A percentile compares a stretch with the other conserved stretches of the same genome.
Evolutionary conservation across 768 basidiomycete genomes (phyloP).

Genomic region (Leucocoprinus birnbaumii): DNA sequence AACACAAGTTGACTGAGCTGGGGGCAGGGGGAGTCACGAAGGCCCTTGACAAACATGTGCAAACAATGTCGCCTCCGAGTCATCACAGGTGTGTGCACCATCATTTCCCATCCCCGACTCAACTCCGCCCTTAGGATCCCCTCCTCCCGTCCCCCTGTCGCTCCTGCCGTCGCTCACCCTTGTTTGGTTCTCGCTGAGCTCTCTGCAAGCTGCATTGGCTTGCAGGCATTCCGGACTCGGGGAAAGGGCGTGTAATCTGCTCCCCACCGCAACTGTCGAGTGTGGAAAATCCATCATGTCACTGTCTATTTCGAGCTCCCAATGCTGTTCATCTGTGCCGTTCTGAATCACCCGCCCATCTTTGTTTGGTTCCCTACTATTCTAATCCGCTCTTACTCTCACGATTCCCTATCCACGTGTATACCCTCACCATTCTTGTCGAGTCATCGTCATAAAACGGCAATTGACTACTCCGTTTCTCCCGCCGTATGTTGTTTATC

Average conservation of each 20-base stretch:
- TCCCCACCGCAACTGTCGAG: slow-evolving; percentile 3
- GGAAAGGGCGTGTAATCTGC: not conserved
- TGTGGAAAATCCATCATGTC: slow-evolving; percentile 12
- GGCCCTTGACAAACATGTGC: slow-evolving; percentile 9
- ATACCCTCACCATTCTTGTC: slow-evolving; percentile 5
- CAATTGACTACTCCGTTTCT: not conserved
- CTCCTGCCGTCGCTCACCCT: not conserved
- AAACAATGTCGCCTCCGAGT: slow-evolving; percentile 12
- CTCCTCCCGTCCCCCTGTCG: not conserved
- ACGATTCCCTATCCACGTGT: not conserved
- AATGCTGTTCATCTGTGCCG: slow-evolving; percentile 10
- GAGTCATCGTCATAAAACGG: slow-evolving; percentile 3
- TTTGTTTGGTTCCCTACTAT: slow-evolving; percentile 2
- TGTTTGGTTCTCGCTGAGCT: not conserved
- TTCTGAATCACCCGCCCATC: slow-evolving; percentile 5
- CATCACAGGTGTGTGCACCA: slow-evolving; percentile 6
- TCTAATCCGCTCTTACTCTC: not conserved
- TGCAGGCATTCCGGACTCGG: too few relatives aligned
- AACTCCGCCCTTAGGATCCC: slow-evolving; percentile 20
- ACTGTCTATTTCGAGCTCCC: slow-evolving; percentile 1
- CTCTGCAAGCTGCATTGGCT: too few relatives aligned
- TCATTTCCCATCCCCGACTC: slow-evolving; percentile 17
- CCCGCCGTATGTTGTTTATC: not conserved
- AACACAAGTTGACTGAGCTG: slow-evolving; percentile 10
- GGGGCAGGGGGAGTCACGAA: slow-evolving; percentile 10